These are phyloP conservation scores for Heliamphora exappendiculata DNA, from an alignment of 148 eudicot genomes.

Conservation along the genomic window DNA sequence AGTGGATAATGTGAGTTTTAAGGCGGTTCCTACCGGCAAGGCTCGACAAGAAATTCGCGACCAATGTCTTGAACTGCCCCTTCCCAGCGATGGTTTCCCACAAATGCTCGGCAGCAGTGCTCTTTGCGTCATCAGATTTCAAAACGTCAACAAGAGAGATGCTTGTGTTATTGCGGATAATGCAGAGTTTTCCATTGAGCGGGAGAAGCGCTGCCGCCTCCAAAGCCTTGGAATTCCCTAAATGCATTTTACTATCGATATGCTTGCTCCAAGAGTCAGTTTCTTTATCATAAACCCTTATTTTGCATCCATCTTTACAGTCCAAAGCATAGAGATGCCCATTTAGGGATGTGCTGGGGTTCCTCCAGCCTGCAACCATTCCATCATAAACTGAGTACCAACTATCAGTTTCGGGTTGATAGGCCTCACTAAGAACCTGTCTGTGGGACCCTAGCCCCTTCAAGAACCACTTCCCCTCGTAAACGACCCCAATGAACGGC, in stretches of 20 bases:
- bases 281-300: slow-evolving; percentile 63
- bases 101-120: slow-evolving; percentile 37
- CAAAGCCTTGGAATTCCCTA: slow-evolving; percentile 69
- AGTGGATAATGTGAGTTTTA: slow-evolving; percentile 72
- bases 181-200: slow-evolving; percentile 58
- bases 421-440: slow-evolving; percentile 76
- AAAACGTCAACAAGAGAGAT: slow-evolving; percentile 72
- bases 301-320: slow-evolving; percentile 86
- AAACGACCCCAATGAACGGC: slow-evolving; percentile 82
- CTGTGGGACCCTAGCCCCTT: slow-evolving; percentile 83
- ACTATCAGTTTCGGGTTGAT: slow-evolving; percentile 60
- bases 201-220: slow-evolving; percentile 85
- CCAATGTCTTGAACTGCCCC: slow-evolving; percentile 65
- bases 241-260: slow-evolving; percentile 66
- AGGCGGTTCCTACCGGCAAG: slow-evolving; percentile 61
- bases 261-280: slow-evolving; percentile 71
- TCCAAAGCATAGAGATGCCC: slow-evolving; percentile 79
- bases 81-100: slow-evolving; percentile 77
- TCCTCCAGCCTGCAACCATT: slow-evolving; percentile 87
- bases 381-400: slow-evolving; percentile 72
- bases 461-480: slow-evolving; percentile 81
- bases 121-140: slow-evolving; percentile 27
- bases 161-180: slow-evolving; percentile 82
- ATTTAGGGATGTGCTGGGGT: slow-evolving; percentile 58
- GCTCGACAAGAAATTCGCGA: slow-evolving; percentile 65